phyloP scores from a whole-genome alignment of 2,329 filamentous ascomycete species.

The Neofusicoccum cordaticola region DNA sequence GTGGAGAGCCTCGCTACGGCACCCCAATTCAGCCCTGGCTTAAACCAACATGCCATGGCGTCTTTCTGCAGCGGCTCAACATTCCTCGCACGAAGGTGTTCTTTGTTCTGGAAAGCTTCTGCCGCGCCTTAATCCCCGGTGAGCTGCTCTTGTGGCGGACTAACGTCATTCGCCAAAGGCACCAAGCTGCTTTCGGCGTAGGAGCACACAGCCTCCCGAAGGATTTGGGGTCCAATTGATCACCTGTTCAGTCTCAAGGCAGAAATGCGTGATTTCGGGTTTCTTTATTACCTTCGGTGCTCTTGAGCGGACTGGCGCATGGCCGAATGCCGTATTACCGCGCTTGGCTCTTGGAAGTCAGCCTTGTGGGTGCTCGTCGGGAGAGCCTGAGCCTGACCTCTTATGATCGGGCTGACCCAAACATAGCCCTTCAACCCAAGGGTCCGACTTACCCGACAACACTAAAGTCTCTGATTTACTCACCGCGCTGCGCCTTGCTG shows the following conservation, averaged over 20 bases:
- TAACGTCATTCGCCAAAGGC: neutral
- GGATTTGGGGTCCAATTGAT: neutral
- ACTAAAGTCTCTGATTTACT: neutral
- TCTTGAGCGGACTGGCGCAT: neutral
- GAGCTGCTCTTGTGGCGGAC: neutral
- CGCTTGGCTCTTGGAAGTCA: neutral
- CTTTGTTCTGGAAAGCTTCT: neutral
- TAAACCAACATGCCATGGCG: neutral
- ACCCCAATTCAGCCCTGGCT: no score
- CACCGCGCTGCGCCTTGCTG: neutral
- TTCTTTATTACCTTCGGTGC: neutral
- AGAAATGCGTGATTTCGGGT: neutral
- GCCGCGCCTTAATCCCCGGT: neutral
- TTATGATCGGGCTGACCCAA: neutral
- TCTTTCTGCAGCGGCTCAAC: neutral
- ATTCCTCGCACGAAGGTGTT: neutral
- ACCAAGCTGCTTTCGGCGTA: neutral
- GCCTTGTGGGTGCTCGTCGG: neutral
- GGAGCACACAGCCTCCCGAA: neutral
- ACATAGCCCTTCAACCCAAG: neutral
- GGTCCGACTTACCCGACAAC: neutral
- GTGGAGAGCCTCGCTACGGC: neutral
- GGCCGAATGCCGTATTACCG: neutral
- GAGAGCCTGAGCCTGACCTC: neutral
- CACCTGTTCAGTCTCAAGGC: neutral